phyloP scores from a whole-genome alignment of 306 rosid genomes.

The Quercus variabilis region DNA sequence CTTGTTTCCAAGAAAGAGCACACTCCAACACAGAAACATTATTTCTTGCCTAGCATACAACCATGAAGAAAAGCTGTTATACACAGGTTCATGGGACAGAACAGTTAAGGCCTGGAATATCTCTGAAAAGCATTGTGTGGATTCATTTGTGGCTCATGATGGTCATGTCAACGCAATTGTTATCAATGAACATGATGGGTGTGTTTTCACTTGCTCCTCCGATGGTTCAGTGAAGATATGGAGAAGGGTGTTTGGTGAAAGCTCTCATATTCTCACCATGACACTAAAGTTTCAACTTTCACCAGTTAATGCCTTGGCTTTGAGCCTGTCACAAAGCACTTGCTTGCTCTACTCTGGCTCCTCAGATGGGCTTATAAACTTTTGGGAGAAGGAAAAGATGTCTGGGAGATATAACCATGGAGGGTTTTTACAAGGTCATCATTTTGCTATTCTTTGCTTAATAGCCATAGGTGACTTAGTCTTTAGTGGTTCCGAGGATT shows the following conservation, averaged over 20 bases:
- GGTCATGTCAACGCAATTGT: conserved; percentile 47
- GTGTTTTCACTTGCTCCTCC: conserved; percentile 57
- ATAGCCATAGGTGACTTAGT: conserved; percentile 38
- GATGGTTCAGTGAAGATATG: conserved; percentile 56
- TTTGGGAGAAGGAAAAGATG: conserved; percentile 50
- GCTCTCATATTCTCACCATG: conserved; percentile 54
- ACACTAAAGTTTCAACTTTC: conserved; percentile 47
- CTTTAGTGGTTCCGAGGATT: conserved; percentile 45
- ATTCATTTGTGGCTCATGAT: conserved; percentile 50
- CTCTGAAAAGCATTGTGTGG: conserved; percentile 40
- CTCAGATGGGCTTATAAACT: conserved; percentile 48
- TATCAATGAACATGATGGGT: conserved; percentile 51
- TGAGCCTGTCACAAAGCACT: conserved; percentile 26
- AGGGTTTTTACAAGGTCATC: conserved; percentile 56
- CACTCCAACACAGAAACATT: conserved; percentile 30
- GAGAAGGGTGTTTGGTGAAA: conserved; percentile 58
- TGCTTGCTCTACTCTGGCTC: conserved; percentile 47
- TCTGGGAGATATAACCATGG: conserved; percentile 50
- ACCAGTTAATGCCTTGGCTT: conserved; percentile 40
- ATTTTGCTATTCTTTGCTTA: conserved; percentile 46
- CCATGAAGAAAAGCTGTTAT: conserved; percentile 43
- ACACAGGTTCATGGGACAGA: conserved; percentile 57
- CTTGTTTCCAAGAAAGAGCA: conserved; percentile 26
- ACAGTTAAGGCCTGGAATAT: conserved; percentile 52
- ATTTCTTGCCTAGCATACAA: conserved; percentile 55